Percentiles rank a stretch among this genome's conserved stretches.
phyloP scores from a whole-genome alignment of 352 stramenopile species.

The Stramenopiles sp. region DNA sequence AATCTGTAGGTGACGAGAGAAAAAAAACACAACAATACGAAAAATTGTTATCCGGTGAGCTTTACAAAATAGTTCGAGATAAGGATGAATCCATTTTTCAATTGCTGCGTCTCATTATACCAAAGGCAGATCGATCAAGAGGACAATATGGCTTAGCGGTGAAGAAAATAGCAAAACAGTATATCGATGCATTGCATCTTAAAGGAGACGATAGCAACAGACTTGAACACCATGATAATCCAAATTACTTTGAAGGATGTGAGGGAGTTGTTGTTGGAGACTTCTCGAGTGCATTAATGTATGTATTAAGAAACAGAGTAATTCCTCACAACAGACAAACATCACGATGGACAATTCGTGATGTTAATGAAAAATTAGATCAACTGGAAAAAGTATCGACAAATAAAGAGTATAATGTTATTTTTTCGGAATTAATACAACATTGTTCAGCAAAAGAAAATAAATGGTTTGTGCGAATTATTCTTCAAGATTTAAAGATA shows the following conservation, averaged over 20 bases:
- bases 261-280: background rate
- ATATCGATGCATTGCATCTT: background rate
- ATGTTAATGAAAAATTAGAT: constrained; percentile 1
- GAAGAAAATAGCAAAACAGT: background rate
- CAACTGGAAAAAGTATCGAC: background rate
- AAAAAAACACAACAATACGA: no score
- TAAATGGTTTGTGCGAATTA: background rate
- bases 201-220: background rate
- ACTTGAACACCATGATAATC: background rate
- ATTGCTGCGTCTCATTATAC: background rate
- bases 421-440: background rate
- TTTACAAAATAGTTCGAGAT: background rate
- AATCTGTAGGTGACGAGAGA: no score
- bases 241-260: background rate
- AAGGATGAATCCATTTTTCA: background rate
- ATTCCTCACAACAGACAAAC: background rate
- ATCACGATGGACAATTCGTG: background rate
- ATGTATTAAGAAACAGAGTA: no score
- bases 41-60: background rate
- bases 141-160: background rate
- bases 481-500: background rate
- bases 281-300: background rate
- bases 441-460: background rate
- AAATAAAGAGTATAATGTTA: background rate
- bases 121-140: background rate